Conservation (phyloP, 495 filamentous ascomycete genomes). For the Lentithecium fluviatile region DNA sequence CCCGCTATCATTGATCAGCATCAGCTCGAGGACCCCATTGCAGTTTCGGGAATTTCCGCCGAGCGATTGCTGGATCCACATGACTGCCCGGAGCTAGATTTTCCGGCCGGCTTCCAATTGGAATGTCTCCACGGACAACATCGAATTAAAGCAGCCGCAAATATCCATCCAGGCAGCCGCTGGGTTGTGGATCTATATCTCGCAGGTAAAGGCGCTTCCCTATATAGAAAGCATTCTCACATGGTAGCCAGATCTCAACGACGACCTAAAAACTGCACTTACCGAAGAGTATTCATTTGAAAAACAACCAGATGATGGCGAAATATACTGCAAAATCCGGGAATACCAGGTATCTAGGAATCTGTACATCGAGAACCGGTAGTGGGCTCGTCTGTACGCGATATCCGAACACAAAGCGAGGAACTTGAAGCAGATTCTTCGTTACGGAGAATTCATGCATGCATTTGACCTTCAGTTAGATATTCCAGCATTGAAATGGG, state of each 20-base stretch:
- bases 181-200: conserved; percentile 5
- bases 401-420: conserved; percentile 13
- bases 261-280: conserved; percentile 13
- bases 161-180: conserved; percentile 10
- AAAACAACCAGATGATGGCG: conserved; percentile 10
- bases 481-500: conserved; percentile 11
- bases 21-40: conserved; percentile 10
- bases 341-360: conserved; percentile 18
- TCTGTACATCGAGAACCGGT: conserved; percentile 11
- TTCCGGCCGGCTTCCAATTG: conserved; percentile 6
- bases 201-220: conserved; percentile 10
- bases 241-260: conserved; percentile 13
- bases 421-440: conserved; percentile 14
- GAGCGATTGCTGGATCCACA: conserved; percentile 3
- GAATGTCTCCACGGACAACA: conserved; percentile 5
- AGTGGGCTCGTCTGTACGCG: conserved; percentile 7
- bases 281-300: conserved; percentile 13
- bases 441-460: conserved; percentile 10
- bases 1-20: conserved; percentile 14
- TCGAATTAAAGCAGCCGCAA: conserved; percentile 2
- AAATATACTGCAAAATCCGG: conserved; percentile 9
- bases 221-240: conserved; percentile 14
- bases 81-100: conserved; percentile 7
- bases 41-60: conserved; percentile 4
- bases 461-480: conserved; percentile 13